A percentile compares a stretch with the other conserved stretches of the same genome.
Conservation (phyloP, 805 yeast species). For the Maudiozyma turicensis region DNA sequence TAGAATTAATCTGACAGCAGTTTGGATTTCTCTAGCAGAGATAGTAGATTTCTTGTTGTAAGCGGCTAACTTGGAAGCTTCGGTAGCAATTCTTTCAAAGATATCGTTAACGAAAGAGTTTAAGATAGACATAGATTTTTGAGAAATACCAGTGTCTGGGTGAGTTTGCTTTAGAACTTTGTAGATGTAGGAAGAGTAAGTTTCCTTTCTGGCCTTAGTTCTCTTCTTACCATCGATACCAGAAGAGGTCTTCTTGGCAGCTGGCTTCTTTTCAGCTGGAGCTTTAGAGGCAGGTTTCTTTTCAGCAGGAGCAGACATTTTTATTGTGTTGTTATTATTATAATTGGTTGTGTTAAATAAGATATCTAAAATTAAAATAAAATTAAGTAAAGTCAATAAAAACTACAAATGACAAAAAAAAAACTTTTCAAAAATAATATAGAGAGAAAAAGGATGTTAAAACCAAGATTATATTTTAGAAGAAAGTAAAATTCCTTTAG, state of each 20-base stretch:
- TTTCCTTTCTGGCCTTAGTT: constrained; percentile 93
- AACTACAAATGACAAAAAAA: too few species aligned
- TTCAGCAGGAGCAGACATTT: constrained; percentile 58
- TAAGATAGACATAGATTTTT: constrained; percentile 97
- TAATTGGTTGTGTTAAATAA: too few species aligned
- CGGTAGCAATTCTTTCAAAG: constrained; percentile 95
- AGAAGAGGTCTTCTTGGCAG: constrained; percentile 88
- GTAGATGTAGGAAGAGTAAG: constrained; percentile 96
- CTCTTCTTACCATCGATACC: constrained; percentile 80
- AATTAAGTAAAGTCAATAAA: too few species aligned
- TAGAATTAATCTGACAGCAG: constrained; percentile 94
- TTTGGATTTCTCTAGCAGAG: constrained; percentile 96
- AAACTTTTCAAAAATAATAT: too few species aligned
- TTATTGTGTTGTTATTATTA: neutral
- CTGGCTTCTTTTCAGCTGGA: constrained; percentile 35
- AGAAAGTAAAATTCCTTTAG: too few species aligned
- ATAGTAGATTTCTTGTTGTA: constrained; percentile 97
- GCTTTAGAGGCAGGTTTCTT: constrained; percentile 36
- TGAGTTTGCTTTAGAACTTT: constrained; percentile 97
- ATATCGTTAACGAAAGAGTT: constrained; percentile 97
- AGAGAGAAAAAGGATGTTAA: too few species aligned
- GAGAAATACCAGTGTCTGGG: constrained; percentile 99
- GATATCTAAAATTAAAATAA: too few species aligned
- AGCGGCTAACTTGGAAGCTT: constrained; percentile 97
- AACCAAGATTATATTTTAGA: too few species aligned